Conservation (phyloP, 1,139 yeast genomes). For the Hansenula sp. region DNA sequence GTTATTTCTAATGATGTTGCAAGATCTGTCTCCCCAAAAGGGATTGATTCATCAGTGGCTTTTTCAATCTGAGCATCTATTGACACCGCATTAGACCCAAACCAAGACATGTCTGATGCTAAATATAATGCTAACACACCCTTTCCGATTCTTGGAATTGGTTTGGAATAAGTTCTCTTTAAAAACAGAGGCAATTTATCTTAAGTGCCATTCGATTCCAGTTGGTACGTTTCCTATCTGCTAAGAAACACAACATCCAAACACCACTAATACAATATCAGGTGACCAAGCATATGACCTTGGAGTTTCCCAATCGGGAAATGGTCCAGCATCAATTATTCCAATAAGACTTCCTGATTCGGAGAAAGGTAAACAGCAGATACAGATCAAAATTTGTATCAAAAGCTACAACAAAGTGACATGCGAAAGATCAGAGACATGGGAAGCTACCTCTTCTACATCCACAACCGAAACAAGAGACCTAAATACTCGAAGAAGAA, state of each 20-base stretch:
- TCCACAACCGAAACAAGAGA: too few relatives aligned
- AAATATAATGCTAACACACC: too few relatives aligned
- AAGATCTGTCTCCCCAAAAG: constrained; percentile 86
- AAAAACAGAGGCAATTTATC: too few relatives aligned
- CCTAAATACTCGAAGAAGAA: too few relatives aligned
- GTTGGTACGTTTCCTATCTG: neutral
- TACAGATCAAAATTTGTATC: neutral
- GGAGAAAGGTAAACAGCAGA: constrained; percentile 17
- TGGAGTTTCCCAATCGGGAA: neutral
- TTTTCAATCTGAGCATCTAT: constrained; percentile 64
- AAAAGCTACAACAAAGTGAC: too few relatives aligned
- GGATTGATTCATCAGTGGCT: constrained; percentile 87
- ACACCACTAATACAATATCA: neutral
- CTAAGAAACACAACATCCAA: neutral
- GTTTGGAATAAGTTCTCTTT: too few relatives aligned
- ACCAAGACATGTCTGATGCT: constrained; percentile 47
- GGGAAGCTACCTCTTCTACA: too few relatives aligned
- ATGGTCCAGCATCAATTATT: neutral
- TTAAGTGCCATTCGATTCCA: too few relatives aligned
- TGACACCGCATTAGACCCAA: constrained; percentile 40
- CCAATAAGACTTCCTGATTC: constrained; percentile 15
- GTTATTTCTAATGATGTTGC: constrained; percentile 81
- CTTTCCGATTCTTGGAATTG: too few relatives aligned
- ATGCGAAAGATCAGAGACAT: too few relatives aligned
- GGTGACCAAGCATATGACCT: neutral